A percentile compares a stretch with the other conserved stretches of the same genome.
These are phyloP conservation scores for Pythium rishiriense DNA, from an alignment of 352 stramenopile species.

Conservation along the genomic window DNA sequence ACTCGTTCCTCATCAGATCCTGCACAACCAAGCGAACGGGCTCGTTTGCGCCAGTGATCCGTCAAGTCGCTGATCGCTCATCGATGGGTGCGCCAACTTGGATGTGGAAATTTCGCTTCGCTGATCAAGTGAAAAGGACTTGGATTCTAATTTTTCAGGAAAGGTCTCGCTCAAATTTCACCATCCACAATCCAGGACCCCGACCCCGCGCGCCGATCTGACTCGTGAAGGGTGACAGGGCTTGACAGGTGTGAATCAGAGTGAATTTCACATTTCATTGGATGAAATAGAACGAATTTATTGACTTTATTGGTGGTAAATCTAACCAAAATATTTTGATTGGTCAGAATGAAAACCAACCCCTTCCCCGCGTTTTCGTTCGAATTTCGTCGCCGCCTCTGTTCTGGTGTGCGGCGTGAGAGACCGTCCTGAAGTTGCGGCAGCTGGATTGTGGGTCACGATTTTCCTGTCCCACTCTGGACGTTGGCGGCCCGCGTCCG, in stretches of 20 bases:
- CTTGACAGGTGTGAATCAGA: neutral
- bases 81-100: neutral
- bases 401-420: slow-evolving; percentile 3
- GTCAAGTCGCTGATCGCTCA: neutral
- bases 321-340: neutral
- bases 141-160: neutral
- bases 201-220: slow-evolving; percentile 1
- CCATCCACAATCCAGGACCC: slow-evolving; percentile 11
- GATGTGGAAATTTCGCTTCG: neutral
- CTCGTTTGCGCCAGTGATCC: neutral
- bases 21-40: too few species aligned
- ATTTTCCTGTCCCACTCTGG: neutral
- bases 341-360: neutral
- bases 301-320: neutral
- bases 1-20: neutral
- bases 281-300: neutral
- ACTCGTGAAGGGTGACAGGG: neutral
- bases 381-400: neutral
- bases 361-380: neutral
- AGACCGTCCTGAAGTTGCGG: slow-evolving; percentile 6
- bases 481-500: neutral
- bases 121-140: neutral
- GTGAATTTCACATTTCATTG: neutral
- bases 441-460: slow-evolving; percentile 7
- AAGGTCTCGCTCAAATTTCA: slow-evolving; percentile 5